Conservation (phyloP, 345 rosid genomes). For the Xanthoceras sorbifolium region DNA sequence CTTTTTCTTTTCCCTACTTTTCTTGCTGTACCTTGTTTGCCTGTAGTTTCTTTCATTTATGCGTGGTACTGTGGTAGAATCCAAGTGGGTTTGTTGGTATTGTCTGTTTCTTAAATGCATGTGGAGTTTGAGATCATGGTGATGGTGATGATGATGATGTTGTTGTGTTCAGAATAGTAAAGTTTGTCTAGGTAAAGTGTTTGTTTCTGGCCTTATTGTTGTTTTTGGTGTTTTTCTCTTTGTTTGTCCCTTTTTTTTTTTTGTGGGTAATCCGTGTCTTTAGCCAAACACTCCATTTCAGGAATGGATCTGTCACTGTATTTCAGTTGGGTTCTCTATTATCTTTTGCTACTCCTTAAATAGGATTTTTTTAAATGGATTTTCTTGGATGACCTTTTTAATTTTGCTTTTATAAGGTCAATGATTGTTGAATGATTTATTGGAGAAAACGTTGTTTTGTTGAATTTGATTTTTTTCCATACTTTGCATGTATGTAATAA, state of each 20-base stretch:
- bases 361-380: not conserved
- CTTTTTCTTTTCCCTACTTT: not conserved
- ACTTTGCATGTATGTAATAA: constrained; percentile 30
- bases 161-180: constrained; percentile 17
- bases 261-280: not conserved
- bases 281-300: not conserved
- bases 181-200: constrained; percentile 15
- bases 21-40: not conserved
- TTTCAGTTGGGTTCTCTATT: not conserved
- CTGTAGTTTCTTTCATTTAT: constrained; percentile 1
- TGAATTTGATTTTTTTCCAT: constrained; percentile 23
- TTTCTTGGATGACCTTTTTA: not conserved
- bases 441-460: not conserved
- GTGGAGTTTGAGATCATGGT: constrained; percentile 27
- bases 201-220: not conserved
- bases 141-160: constrained; percentile 2
- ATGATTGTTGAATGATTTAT: not conserved
- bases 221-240: not conserved
- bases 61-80: constrained; percentile 5
- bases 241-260: not conserved
- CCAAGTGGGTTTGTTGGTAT: constrained; percentile 23
- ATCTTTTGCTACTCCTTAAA: not conserved
- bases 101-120: constrained; percentile 28
- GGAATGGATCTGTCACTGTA: not conserved
- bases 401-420: not conserved